phyloP scores from a whole-genome alignment of 2,329 filamentous ascomycete species.

The Zarea fungicola region DNA sequence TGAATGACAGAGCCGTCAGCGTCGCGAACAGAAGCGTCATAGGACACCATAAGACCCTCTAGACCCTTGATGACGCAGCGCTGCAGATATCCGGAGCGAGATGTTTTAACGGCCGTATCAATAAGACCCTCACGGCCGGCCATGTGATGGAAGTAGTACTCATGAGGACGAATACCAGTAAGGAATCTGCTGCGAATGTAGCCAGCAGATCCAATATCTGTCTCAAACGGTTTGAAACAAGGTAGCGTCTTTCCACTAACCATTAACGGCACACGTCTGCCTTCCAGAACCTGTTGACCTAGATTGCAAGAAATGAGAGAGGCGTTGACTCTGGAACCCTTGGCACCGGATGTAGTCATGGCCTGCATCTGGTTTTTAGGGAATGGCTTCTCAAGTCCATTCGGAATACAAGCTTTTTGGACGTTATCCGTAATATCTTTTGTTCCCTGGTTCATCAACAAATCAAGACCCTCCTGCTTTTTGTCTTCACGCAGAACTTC shows the following conservation, averaged over 20 bases:
- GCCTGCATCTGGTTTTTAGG: conserved; percentile 98
- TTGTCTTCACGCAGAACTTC: conserved; percentile 85
- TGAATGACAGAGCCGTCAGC: conserved; percentile 90
- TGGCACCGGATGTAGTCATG: conserved; percentile 96
- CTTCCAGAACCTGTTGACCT: conserved; percentile 93
- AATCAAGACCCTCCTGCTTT: conserved; percentile 88
- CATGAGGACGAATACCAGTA: conserved; percentile 93
- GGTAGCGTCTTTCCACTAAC: conserved; percentile 94
- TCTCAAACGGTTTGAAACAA: conserved; percentile 90
- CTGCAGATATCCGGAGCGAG: conserved; percentile 92
- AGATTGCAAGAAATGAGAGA: conserved; percentile 97
- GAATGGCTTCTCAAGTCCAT: conserved; percentile 82
- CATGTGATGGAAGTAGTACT: conserved; percentile 99
- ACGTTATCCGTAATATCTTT: conserved; percentile 70
- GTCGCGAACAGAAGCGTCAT: conserved; percentile 91
- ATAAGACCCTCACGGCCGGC: conserved; percentile 96
- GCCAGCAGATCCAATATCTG: conserved; percentile 80
- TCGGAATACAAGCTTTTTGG: conserved; percentile 73
- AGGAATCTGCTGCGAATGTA: conserved; percentile 96
- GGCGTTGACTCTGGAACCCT: conserved; percentile 88
- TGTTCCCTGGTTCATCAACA: conserved; percentile 70
- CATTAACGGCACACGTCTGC: conserved; percentile 92
- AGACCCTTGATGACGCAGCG: conserved; percentile 97
- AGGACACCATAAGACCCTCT: conserved; percentile 87
- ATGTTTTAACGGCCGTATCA: conserved; percentile 98